Base-by-base conservation (phyloP, 139 green algal species). In the Chlamydomonas urium region DNA sequence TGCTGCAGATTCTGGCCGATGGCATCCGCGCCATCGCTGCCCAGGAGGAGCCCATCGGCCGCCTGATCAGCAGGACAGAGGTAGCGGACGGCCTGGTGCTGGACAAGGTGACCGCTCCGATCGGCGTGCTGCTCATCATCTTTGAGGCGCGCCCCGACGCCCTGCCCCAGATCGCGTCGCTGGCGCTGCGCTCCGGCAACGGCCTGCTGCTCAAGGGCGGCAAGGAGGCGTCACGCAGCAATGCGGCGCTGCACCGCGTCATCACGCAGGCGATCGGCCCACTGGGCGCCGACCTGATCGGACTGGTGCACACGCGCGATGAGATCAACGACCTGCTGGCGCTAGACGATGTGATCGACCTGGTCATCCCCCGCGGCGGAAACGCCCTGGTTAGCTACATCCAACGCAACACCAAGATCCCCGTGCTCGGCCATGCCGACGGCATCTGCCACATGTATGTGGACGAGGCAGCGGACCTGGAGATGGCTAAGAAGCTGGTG, bases 391-490 rank as follows among this genome's bases (percentile, higher is more conserved):
- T 89, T n/a, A 75, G 58, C 19, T 81, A 80, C 77, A 89, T 89
- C 69, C 81, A 81, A 67, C 74, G 71, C 47, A 92, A 97, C 87
- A 99, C 95, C 6, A 92, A 90, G 60, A 99, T 99, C 75, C 88
- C 95, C 0, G 95, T 99, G 75, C 83, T 99, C 59, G 95, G 95
- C 53, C 95, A 99, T 72, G 95, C 95, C 4, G 95, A 98, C 75
- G 95, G 94, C 72, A 94, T 99, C 77, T 99, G 96, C 87, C 95
- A 99, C 82, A 85, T 98, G 58, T 98, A 97, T 71, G 82, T 99
- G 19, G 95, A 99, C 80, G 72, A 77, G 3, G 83, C 76, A 0
- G 89, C 85, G 1, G 80, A 91, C 69, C 37, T 90, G 32, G 76
- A 81, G 42, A 87, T 81, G 57, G 84, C 84, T 6, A 84, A 80